A percentile compares a stretch with the other conserved stretches of the same genome.
Conservation (phyloP, 1,284 basidiomycete species). For the Microbotryum violaceum region DNA sequence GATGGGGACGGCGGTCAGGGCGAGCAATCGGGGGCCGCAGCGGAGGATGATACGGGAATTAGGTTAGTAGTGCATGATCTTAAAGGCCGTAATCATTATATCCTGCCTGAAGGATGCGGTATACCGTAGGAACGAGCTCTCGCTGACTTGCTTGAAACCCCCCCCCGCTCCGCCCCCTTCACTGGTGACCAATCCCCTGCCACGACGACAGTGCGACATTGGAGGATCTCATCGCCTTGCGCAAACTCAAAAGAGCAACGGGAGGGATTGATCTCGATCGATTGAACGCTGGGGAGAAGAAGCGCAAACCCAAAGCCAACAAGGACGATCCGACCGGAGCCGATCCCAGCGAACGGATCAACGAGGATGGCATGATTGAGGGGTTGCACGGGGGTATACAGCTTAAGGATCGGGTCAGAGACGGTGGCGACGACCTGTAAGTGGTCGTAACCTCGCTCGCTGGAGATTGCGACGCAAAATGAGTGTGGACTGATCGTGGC, state of each 20-base stretch:
- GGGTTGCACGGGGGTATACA: slow-evolving; percentile 19
- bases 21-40: too few relatives aligned
- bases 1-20: too few relatives aligned
- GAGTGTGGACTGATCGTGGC: neutral
- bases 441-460: neutral
- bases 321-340: slow-evolving; percentile 48
- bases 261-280: slow-evolving; percentile 80
- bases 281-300: slow-evolving; percentile 72
- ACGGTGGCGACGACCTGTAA: slow-evolving; percentile 45
- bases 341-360: neutral
- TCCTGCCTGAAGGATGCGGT: too few relatives aligned
- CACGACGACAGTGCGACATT: slow-evolving; percentile 44
- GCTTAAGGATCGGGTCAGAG: slow-evolving; percentile 21
- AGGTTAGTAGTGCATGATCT: too few relatives aligned
- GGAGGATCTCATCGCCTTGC: slow-evolving; percentile 74
- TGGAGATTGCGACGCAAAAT: neutral
- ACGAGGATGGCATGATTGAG: slow-evolving; percentile 26
- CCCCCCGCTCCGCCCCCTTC: neutral
- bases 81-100: too few relatives aligned
- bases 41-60: too few relatives aligned
- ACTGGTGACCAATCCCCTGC: neutral
- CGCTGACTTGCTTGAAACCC: neutral
- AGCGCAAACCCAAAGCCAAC: slow-evolving; percentile 43
- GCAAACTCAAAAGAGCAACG: slow-evolving; percentile 60
- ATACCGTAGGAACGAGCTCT: too few relatives aligned